Base-by-base conservation (phyloP, 169 alveolate species). In the Plasmodium gonderi region DNA sequence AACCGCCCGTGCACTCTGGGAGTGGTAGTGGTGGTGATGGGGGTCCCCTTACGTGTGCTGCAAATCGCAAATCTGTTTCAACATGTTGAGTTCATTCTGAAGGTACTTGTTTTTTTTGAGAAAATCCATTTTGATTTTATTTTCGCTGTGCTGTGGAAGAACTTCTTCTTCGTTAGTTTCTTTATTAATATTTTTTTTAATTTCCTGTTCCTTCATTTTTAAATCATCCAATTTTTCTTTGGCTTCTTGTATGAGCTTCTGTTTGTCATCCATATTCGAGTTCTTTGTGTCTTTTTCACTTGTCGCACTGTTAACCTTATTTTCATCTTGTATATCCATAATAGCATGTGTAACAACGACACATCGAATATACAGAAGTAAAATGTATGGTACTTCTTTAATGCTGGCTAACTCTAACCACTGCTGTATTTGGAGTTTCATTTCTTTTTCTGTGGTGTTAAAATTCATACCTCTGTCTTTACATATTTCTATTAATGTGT, bases 341-440 rank as follows among this genome's bases (percentile, higher is more conserved):
- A 97, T 96, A 33, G 95, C 96, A 74, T 97, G 98, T 0, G 98
- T 96, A 95, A 97, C 96, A 42, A 97, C 95, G 38, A 97, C 96
- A 92, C 98, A 96, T 51, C 98, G 96, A 45, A 97, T 95, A 97
- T 98, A 97, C 33, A 97, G 93, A 72, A 97, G 94, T 69, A 97
- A 82, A 4, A 96, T 92, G 17, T 96, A 97, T 5, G 98, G 97
- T 0, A 97, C 96, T 81, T 97, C 98, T 26, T 95, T 93, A 81
- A 95, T 96, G 42, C 97, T 93, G 1, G 98, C 97, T 14, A 97
- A 90, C 68, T 96, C 97, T 8, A 97, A 91, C 98, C 98, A 97
- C 89, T 79, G 95, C 51, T 92, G 95, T 91, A 97, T 80, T 68
- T 95, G 98, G 14, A 85, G 11, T 51, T 74, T 85, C 92, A 85